Evolutionary conservation across 108 stramenopile species (phyloP).

Genomic region (Mediolabrus comicus): DNA sequence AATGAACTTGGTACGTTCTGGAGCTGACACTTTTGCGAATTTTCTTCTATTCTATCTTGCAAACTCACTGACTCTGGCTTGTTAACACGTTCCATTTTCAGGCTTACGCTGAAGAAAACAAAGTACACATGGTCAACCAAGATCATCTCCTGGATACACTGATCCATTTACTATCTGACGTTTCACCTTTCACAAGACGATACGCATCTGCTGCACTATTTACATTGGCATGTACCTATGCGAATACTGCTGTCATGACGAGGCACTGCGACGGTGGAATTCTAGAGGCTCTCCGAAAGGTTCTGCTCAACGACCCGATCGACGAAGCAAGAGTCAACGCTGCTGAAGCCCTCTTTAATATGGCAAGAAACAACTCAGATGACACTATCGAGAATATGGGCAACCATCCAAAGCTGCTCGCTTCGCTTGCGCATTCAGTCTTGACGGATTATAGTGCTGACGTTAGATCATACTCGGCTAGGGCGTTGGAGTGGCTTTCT

Average conservation of each 20-base stretch:
- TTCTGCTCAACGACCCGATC: conserved; percentile 43
- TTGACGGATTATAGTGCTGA: conserved; percentile 45
- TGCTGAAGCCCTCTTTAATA: conserved; percentile 46
- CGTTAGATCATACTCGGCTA: conserved; percentile 41
- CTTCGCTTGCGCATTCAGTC: conserved; percentile 46
- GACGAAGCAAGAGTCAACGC: conserved; percentile 49
- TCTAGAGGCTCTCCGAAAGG: conserved; percentile 37
- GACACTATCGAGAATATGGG: conserved; percentile 42
- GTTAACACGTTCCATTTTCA: neutral
- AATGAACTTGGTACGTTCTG: conserved; percentile 47
- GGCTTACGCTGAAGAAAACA: conserved; percentile 59
- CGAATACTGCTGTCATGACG: conserved; percentile 48
- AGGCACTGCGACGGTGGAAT: conserved; percentile 50
- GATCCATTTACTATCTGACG: conserved; percentile 36
- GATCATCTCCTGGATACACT: conserved; percentile 49
- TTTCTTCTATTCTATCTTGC: neutral
- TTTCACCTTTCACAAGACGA: conserved; percentile 47
- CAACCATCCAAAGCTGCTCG: conserved; percentile 34
- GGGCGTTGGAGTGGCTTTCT: conserved; percentile 46
- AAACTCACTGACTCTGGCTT: neutral
- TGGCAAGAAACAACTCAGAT: conserved; percentile 45
- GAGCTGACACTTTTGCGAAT: neutral
- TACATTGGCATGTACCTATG: conserved; percentile 51
- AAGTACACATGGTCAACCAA: conserved; percentile 51
- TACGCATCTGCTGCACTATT: conserved; percentile 59